Evolutionary conservation across 495 filamentous ascomycete species (phyloP), one percentile per base, ranked within the genome.

Genomic region (Neurospora terricola): DNA sequence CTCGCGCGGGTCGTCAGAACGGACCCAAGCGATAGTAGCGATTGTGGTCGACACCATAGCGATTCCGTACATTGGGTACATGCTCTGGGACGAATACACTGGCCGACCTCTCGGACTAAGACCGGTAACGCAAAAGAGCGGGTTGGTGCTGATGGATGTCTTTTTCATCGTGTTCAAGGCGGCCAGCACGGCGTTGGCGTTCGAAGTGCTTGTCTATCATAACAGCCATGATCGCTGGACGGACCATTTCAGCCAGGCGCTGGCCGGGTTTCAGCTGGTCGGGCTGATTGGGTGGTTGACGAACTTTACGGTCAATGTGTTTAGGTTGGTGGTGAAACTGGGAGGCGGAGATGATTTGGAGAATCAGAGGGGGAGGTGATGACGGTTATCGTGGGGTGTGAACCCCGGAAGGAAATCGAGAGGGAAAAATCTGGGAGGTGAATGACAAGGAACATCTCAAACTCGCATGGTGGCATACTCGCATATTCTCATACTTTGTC

Each of bases 131-230:
- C 90, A 93, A 27, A 98, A 98, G 78, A 91, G 97, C 76, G 88
- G 91, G 27, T 87, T 99, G 72, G 87, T 97, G 70, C 88, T 99
- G 72, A 87, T 97, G 73, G 96, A 99, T 82, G 86, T 98, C 4
- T 88, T 97, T 79, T 99, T 99, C 80, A 96, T 99, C 75, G 93
- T 98, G 37, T 97, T 99, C 81, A 93, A 97, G 79, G 92, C 94
- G 2, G 93, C 94, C 59, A 98, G 97, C 81, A 83, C 97, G 45
- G 91, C 92, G 69, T 82, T 99, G 77, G 94, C 96, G 11, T 97
- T 98, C 79, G 91, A 92, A 79, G 90, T 92, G 11, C 82, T 97
- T 69, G 89, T 87, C 10, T 93, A 94, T 80, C 87, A 90, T 69
- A 86, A 87, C 48, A 80, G 80, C 6, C 75, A 71, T 40, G 77